These are phyloP conservation scores for Cryptosporidium bovis DNA, from an alignment of 169 alveolate genomes.

Conservation along the genomic window DNA sequence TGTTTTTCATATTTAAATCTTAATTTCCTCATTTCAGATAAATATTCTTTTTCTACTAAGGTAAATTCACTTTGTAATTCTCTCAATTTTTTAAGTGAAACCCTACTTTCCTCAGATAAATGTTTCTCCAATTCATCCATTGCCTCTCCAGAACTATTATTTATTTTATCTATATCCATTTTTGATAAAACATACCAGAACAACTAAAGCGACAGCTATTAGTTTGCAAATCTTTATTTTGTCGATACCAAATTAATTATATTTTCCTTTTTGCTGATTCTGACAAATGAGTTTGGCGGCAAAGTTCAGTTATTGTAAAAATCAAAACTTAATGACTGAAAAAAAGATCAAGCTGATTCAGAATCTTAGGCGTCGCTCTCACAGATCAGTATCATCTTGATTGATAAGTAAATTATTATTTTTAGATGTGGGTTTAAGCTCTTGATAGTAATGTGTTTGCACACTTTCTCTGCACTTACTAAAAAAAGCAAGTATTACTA, in stretches of 20 bases:
- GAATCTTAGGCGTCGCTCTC: too few species aligned
- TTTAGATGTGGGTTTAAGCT: too few species aligned
- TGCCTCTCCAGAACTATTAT: constrained; percentile 4
- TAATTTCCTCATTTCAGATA: constrained; percentile 57
- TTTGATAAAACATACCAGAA: not conserved
- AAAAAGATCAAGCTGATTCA: too few species aligned
- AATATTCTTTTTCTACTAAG: constrained; percentile 35
- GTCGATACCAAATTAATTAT: not conserved
- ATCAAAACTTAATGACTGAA: too few species aligned
- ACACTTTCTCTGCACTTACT: too few species aligned
- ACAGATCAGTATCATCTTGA: too few species aligned
- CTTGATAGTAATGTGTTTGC: too few species aligned
- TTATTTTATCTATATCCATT: not conserved
- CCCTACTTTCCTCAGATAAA: constrained; percentile 37
- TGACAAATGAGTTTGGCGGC: too few species aligned
- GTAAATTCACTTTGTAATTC: constrained; percentile 43
- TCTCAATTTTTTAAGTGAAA: constrained; percentile 32
- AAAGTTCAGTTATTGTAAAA: too few species aligned
- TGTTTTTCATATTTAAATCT: constrained; percentile 54
- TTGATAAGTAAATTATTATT: too few species aligned
- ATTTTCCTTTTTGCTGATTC: not conserved
- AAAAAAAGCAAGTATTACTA: too few species aligned
- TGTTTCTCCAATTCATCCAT: constrained; percentile 36
- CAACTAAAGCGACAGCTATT: too few species aligned
- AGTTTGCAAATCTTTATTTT: not conserved